Evolutionary conservation across 768 basidiomycete genomes (phyloP).

Genomic region (Guyanaporus albipodus): DNA sequence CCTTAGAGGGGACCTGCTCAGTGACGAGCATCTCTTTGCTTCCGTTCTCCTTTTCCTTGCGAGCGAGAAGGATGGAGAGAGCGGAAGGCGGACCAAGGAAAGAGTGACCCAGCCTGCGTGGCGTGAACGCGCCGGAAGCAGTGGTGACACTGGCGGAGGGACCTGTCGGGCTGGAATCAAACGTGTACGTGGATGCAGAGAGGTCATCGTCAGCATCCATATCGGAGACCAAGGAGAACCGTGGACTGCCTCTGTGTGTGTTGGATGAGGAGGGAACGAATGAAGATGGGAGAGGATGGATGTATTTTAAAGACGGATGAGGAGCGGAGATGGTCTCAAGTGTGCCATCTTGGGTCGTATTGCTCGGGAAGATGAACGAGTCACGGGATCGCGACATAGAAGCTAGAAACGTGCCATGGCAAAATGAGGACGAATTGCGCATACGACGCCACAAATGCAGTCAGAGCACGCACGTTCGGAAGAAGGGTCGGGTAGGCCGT

Average conservation of each 20-base stretch:
- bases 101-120: slow-evolving; percentile 22
- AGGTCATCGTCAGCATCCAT: slow-evolving; percentile 28
- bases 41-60: slow-evolving; percentile 7
- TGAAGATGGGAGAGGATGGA: slow-evolving; percentile 20
- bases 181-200: slow-evolving; percentile 28
- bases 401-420: slow-evolving; percentile 24
- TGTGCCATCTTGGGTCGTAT: slow-evolving; percentile 21
- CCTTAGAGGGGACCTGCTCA: neutral
- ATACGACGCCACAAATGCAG: slow-evolving; percentile 6
- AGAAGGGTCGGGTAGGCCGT: slow-evolving; percentile 15
- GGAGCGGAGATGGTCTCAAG: slow-evolving; percentile 20
- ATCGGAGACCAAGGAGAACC: slow-evolving; percentile 21
- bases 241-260: slow-evolving; percentile 23
- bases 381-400: slow-evolving; percentile 27
- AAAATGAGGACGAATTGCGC: slow-evolving; percentile 6
- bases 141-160: slow-evolving; percentile 2
- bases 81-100: slow-evolving; percentile 28
- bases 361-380: slow-evolving; percentile 39
- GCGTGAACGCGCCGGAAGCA: slow-evolving; percentile 16
- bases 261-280: slow-evolving; percentile 20
- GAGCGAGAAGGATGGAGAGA: slow-evolving; percentile 36
- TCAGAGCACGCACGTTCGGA: slow-evolving; percentile 24
- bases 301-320: slow-evolving; percentile 17
- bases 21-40: neutral
- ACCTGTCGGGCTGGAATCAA: slow-evolving; percentile 17